Evolutionary conservation across 2,329 filamentous ascomycete genomes (phyloP).

Genomic region (Fusarium tanahbumbuense): DNA sequence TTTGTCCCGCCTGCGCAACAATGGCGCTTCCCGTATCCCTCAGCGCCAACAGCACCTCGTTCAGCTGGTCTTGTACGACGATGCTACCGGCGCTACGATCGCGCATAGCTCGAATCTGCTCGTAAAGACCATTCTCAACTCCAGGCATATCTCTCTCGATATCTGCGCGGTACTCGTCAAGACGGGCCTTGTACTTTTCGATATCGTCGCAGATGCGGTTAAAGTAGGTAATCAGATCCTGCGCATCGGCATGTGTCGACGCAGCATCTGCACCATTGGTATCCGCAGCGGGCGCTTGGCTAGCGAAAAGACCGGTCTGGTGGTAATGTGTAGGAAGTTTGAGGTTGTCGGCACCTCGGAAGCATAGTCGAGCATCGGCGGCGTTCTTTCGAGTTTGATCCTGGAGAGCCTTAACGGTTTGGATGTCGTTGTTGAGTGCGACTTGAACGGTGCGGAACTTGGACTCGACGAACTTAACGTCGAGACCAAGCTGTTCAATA

Average conservation of each 20-base stretch:
- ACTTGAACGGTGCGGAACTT: slow-evolving; percentile 60
- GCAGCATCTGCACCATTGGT: slow-evolving; percentile 50
- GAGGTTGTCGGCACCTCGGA: slow-evolving; percentile 79
- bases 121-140: slow-evolving; percentile 60
- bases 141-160: slow-evolving; percentile 62
- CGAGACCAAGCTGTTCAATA: slow-evolving; percentile 59
- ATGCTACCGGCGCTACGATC: slow-evolving; percentile 49
- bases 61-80: slow-evolving; percentile 54
- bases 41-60: slow-evolving; percentile 54
- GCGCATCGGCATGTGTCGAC: slow-evolving; percentile 53
- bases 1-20: slow-evolving; percentile 56
- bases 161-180: slow-evolving; percentile 59
- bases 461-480: slow-evolving; percentile 63
- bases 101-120: slow-evolving; percentile 54
- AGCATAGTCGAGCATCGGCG: slow-evolving; percentile 76
- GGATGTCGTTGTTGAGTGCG: slow-evolving; percentile 66
- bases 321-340: slow-evolving; percentile 73
- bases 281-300: slow-evolving; percentile 46
- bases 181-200: slow-evolving; percentile 57
- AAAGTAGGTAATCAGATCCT: slow-evolving; percentile 59
- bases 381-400: slow-evolving; percentile 70
- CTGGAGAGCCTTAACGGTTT: slow-evolving; percentile 73
- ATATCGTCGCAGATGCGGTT: slow-evolving; percentile 58
- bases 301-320: slow-evolving; percentile 58
- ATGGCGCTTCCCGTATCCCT: slow-evolving; percentile 57